Evolutionary conservation across 2,329 filamentous ascomycete species (phyloP), one percentile per base, ranked within the genome.

Genomic region (Colletotrichum lindemuthianum): DNA sequence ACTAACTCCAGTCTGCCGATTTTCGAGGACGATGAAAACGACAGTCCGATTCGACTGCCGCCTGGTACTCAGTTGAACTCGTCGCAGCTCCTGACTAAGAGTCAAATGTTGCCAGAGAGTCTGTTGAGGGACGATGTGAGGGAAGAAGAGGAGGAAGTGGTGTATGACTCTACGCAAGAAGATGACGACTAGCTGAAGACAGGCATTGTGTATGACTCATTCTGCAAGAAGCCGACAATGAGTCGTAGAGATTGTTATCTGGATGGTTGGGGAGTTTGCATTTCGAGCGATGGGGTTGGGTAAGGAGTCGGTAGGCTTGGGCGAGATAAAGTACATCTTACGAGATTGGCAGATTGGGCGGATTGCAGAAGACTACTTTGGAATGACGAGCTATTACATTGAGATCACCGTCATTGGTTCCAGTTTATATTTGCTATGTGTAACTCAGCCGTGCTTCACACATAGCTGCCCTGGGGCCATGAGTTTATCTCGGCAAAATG

Each of bases 101-200:
- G 84, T 66, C 84, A 86, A 72, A 79, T 85, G 75, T 72, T 88
- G 60, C 81, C 85, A 3, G 80, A 82, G 47, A 82, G 79, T 63
- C 72, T 83, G 59, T 24, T 82, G 8, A 68, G 72, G 36, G 80
- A 81, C 37, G 75, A 76, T 34, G 70, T 67, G 32, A 67, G 71
- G 43, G 69, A 63, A 43, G 54, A 59, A 6, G 64, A 53, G 6
- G 64, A 53, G 6, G 65, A 68, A 1, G 57, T 67, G 36, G 44
- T 68, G 4, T 67, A 59, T 36, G 67, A 68, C 47, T 67, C 67
- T 24, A 24, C 24, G 5, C 65, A 67, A 32, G 57, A 63, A 37
- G 66, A 67, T 15, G 65, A 65, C 10, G 47, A 34, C 2, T 55
- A 44, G 24, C 51, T 65, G 36, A 36, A 58, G 10, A 13, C 4